Evolutionary conservation across 345 rosid species (phyloP).

Genomic region (Hibiscus trionum): DNA sequence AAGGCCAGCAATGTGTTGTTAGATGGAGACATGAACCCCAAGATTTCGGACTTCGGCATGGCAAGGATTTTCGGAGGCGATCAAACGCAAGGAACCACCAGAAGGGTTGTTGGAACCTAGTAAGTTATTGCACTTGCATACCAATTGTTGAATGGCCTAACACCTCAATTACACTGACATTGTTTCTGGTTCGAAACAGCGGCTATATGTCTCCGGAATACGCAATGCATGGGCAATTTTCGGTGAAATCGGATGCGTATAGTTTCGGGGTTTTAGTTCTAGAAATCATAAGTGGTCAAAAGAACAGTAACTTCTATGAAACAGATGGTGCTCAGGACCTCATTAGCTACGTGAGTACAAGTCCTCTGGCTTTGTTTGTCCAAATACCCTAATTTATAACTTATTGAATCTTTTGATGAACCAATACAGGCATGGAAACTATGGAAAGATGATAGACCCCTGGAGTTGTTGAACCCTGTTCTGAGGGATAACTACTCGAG

Average conservation of each 20-base stretch:
- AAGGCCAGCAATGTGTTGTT: slow-evolving; percentile 49
- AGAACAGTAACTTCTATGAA: slow-evolving; percentile 3
- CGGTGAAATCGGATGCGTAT: slow-evolving; percentile 7
- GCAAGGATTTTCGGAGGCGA: slow-evolving; percentile 42
- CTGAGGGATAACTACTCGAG: slow-evolving; percentile 19
- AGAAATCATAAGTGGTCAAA: slow-evolving; percentile 10
- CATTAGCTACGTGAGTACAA: slow-evolving; percentile 9
- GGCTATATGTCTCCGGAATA: slow-evolving; percentile 16
- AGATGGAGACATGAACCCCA: slow-evolving; percentile 48
- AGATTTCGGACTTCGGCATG: slow-evolving; percentile 65
- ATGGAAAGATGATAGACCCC: slow-evolving; percentile 27
- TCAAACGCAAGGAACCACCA: slow-evolving; percentile 35
- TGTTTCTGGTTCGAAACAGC: background rate
- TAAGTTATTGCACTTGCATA: slow-evolving; percentile 15
- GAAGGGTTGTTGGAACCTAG: slow-evolving; percentile 52
- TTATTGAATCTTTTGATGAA: background rate
- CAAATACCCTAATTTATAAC: background rate
- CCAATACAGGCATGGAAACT: slow-evolving; percentile 29
- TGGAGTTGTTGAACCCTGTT: slow-evolving; percentile 24
- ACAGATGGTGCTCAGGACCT: slow-evolving; percentile 7
- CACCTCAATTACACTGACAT: background rate
- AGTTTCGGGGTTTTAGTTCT: slow-evolving; percentile 13
- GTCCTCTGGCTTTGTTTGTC: background rate
- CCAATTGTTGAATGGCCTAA: background rate
- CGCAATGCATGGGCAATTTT: slow-evolving; percentile 9